Conservation (phyloP, 2,329 filamentous ascomycete genomes). For the Mollisiaceae sp. region DNA sequence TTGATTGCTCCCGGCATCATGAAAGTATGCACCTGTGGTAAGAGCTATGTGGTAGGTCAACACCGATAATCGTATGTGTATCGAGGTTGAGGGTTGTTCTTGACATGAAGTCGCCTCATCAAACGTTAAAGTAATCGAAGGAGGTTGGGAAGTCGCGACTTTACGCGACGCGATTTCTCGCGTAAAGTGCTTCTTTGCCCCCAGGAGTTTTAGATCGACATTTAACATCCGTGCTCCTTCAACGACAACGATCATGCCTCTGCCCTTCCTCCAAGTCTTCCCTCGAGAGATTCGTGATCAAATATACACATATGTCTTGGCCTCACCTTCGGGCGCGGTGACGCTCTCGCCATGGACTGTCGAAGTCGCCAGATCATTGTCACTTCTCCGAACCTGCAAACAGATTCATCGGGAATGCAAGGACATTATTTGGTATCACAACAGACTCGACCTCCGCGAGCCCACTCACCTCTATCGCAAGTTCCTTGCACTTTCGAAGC, state of each 20-base stretch:
- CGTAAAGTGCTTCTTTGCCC: constrained; percentile 37
- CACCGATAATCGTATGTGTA: constrained; percentile 27
- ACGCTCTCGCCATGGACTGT: constrained; percentile 38
- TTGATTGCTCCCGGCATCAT: constrained; percentile 41
- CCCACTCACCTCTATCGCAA: constrained; percentile 29
- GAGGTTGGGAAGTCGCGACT: constrained; percentile 34
- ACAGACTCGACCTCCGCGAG: constrained; percentile 31
- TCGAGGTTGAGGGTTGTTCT: constrained; percentile 28
- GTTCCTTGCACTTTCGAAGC: constrained; percentile 25
- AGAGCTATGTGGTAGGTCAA: constrained; percentile 29
- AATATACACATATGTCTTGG: constrained; percentile 39
- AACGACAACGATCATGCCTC: constrained; percentile 26
- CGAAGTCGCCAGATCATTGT: constrained; percentile 36
- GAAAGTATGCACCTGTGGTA: constrained; percentile 29
- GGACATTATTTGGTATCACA: constrained; percentile 39
- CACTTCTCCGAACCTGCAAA: constrained; percentile 39
- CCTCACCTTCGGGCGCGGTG: constrained; percentile 31
- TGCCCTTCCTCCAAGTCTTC: constrained; percentile 34
- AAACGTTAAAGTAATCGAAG: constrained; percentile 18
- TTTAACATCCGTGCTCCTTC: neutral
- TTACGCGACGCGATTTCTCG: constrained; percentile 32
- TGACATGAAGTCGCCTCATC: constrained; percentile 13
- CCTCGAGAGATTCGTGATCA: constrained; percentile 40
- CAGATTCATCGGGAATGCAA: constrained; percentile 41
- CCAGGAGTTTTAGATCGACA: constrained; percentile 3